These are phyloP conservation scores for Nigrospora sphaerica DNA, from an alignment of 2,329 filamentous ascomycete species.

Conservation along the genomic window DNA sequence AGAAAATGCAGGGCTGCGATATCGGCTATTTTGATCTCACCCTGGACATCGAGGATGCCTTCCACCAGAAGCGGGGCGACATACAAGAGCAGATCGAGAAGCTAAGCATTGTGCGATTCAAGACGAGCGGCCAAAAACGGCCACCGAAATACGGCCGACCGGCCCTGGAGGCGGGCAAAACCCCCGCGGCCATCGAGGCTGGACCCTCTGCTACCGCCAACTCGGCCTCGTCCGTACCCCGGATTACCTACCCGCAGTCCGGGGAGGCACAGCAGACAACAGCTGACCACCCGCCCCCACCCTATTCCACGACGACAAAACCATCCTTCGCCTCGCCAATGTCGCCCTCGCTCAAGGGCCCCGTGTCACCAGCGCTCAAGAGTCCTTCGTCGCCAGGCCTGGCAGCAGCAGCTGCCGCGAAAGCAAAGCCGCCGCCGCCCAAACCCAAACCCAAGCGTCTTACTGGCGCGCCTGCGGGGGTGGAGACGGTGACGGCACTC, in stretches of 20 bases:
- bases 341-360: slow-evolving; percentile 18
- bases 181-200: slow-evolving; percentile 23
- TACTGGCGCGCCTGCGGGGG: slow-evolving; percentile 48
- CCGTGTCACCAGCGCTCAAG: slow-evolving; percentile 14
- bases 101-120: slow-evolving; percentile 83
- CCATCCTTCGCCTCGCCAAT: slow-evolving; percentile 18
- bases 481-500: slow-evolving; percentile 79
- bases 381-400: slow-evolving; percentile 24
- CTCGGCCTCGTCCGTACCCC: slow-evolving; percentile 11
- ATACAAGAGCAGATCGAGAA: slow-evolving; percentile 80
- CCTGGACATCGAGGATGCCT: slow-evolving; percentile 85
- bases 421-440: slow-evolving; percentile 65
- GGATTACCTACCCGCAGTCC: slow-evolving; percentile 10
- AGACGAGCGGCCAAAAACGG: slow-evolving; percentile 68
- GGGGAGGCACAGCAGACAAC: slow-evolving; percentile 6
- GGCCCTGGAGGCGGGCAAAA: slow-evolving; percentile 39
- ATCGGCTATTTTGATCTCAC: slow-evolving; percentile 97
- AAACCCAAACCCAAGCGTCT: slow-evolving; percentile 78
- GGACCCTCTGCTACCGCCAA: slow-evolving; percentile 34
- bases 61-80: slow-evolving; percentile 80
- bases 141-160: slow-evolving; percentile 53
- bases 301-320: slow-evolving; percentile 50
- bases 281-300: slow-evolving; percentile 50
- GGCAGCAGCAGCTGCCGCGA: slow-evolving; percentile 47
- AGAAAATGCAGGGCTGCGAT: slow-evolving; percentile 94